Evolutionary conservation across 495 filamentous ascomycete genomes (phyloP).

Genomic region (Trypethelium eluteriae): DNA sequence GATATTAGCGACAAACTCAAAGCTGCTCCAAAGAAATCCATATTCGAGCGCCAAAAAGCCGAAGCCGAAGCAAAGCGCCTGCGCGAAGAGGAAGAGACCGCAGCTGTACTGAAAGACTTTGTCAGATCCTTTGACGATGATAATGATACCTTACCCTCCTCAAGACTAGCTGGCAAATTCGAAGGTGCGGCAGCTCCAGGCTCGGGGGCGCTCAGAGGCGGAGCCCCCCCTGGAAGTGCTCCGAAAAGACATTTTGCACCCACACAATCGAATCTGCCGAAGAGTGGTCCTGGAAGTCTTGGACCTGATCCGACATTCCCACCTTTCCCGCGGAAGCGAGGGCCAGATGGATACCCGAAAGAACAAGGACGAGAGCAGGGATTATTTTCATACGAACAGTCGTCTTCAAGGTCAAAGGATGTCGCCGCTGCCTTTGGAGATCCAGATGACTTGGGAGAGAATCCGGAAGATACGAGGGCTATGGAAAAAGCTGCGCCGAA

Average conservation of each 20-base stretch:
- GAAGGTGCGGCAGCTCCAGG: slow-evolving; percentile 39
- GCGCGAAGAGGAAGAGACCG: slow-evolving; percentile 81
- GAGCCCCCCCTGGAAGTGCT: slow-evolving; percentile 29
- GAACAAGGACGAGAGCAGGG: slow-evolving; percentile 39
- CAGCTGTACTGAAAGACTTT: slow-evolving; percentile 83
- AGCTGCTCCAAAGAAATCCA: slow-evolving; percentile 75
- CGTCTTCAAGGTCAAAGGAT: slow-evolving; percentile 34
- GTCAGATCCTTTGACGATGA: slow-evolving; percentile 84
- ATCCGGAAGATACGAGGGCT: slow-evolving; percentile 40
- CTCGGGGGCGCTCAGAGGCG: slow-evolving; percentile 23
- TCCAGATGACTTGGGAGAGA: slow-evolving; percentile 43
- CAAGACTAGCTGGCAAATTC: slow-evolving; percentile 35
- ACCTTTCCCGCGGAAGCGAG: slow-evolving; percentile 45
- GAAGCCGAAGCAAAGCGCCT: slow-evolving; percentile 87
- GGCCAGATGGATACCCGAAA: slow-evolving; percentile 44
- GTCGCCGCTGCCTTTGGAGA: slow-evolving; percentile 43
- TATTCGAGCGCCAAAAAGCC: slow-evolving; percentile 87
- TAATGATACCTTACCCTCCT: slow-evolving; percentile 35
- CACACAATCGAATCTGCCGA: slow-evolving; percentile 30
- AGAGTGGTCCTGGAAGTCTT: slow-evolving; percentile 69
- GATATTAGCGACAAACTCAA: slow-evolving; percentile 75
- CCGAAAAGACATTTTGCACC: slow-evolving; percentile 21
- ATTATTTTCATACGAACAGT: slow-evolving; percentile 52
- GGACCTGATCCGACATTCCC: slow-evolving; percentile 52
- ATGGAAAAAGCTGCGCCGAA: slow-evolving; percentile 71